Conservation (phyloP, 176 grass and related monocot genomes). For the Thinopyrum elongatum region DNA sequence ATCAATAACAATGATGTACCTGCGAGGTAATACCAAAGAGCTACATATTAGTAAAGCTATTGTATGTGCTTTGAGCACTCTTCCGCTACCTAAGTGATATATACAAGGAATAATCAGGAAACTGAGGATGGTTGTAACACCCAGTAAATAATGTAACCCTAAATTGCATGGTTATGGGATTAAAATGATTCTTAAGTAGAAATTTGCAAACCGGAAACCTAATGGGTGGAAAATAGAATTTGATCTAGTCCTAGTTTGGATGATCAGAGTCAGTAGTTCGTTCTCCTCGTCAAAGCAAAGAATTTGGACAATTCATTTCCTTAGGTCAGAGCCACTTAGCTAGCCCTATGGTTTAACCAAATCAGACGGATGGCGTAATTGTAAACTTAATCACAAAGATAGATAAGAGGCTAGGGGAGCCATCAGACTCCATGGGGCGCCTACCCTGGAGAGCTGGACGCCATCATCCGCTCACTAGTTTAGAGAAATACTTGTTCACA, state of each 20-base stretch:
- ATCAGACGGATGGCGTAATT: no score
- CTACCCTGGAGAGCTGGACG: no score
- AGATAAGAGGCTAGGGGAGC: no score
- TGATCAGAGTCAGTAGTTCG: neutral
- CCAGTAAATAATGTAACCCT: neutral
- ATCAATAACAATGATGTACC: slow-evolving; percentile 17
- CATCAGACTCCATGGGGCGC: no score
- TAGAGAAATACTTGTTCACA: no score
- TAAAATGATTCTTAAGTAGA: neutral
- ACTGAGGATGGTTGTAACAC: neutral
- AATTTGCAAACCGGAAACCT: neutral
- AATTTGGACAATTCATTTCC: no score
- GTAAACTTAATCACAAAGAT: no score
- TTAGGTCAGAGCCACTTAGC: no score
- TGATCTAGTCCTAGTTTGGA: neutral
- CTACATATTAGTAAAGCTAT: neutral
- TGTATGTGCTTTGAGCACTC: neutral
- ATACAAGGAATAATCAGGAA: neutral
- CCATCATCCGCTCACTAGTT: no score
- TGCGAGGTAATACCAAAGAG: neutral
- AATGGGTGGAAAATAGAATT: neutral
- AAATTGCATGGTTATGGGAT: neutral
- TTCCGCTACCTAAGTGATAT: neutral
- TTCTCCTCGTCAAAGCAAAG: no score
- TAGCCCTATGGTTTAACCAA: no score